These are phyloP conservation scores for Cymbidium sinense DNA, from an alignment of 106 monocot genomes.

Conservation along the genomic window DNA sequence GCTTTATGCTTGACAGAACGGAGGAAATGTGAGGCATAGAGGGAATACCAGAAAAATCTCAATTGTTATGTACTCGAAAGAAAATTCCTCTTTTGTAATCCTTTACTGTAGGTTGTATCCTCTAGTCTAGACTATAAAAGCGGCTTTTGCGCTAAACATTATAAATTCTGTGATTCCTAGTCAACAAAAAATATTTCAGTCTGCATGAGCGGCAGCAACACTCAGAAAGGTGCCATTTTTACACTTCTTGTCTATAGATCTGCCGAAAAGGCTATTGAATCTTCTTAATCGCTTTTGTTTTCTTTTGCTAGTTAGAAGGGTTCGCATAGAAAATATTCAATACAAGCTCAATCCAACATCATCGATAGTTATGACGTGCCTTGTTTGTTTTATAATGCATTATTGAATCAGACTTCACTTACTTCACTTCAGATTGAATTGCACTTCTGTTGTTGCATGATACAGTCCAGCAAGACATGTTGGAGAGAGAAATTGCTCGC, in stretches of 20 bases:
- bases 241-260: background rate
- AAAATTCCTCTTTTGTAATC: too few species aligned
- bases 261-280: too few species aligned
- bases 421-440: background rate
- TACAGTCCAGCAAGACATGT: slow-evolving; percentile 96
- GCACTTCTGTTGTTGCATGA: background rate
- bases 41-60: too few species aligned
- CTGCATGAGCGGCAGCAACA: too few species aligned
- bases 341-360: background rate
- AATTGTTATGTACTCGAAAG: too few species aligned
- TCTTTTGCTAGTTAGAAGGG: background rate
- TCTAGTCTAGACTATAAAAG: too few species aligned
- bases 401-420: background rate
- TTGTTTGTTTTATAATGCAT: background rate
- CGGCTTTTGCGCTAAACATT: too few species aligned
- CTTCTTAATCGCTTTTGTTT: background rate
- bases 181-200: too few species aligned
- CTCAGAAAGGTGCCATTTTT: background rate
- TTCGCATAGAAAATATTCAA: background rate
- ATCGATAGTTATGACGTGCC: background rate
- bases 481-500: slow-evolving; percentile 82
- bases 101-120: too few species aligned
- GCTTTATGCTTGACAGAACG: too few species aligned
- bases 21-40: too few species aligned
- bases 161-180: too few species aligned